A percentile compares a stretch with the other conserved stretches of the same genome.
These are phyloP conservation scores for Annulohypoxylon maeteangense DNA, from an alignment of 495 filamentous ascomycete species.

Conservation along the genomic window DNA sequence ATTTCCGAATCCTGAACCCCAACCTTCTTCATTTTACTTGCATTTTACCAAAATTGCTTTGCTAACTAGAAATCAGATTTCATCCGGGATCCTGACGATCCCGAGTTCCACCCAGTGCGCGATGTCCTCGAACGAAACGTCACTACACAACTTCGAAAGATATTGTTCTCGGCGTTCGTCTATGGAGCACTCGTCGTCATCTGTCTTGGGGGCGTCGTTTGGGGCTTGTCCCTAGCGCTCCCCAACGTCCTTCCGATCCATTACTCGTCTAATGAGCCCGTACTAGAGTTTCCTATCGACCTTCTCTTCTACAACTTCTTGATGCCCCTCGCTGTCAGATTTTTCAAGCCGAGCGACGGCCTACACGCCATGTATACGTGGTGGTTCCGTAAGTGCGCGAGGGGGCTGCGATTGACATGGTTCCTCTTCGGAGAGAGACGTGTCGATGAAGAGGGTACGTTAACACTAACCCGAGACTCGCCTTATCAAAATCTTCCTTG, in stretches of 20 bases:
- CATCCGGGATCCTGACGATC: conserved; percentile 97
- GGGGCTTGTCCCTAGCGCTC: conserved; percentile 77
- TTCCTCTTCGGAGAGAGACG: conserved; percentile 90
- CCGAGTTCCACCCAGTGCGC: conserved; percentile 96
- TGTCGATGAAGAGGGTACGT: conserved; percentile 81
- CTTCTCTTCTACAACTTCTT: conserved; percentile 96
- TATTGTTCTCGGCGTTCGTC: conserved; percentile 92
- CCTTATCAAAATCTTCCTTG: conserved; percentile 39
- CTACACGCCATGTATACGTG: conserved; percentile 88
- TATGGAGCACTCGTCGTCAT: conserved; percentile 93
- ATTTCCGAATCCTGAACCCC: background rate
- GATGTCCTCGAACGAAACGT: conserved; percentile 96
- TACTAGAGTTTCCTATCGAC: conserved; percentile 94
- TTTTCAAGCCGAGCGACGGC: conserved; percentile 84
- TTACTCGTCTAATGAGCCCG: conserved; percentile 89
- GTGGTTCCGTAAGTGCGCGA: conserved; percentile 94
- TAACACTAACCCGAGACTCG: conserved; percentile 46
- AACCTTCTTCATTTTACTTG: too few relatives aligned
- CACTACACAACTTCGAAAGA: conserved; percentile 93
- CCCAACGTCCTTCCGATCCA: conserved; percentile 85
- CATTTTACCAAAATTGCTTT: background rate
- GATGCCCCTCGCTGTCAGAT: conserved; percentile 83
- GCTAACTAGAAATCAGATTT: conserved; percentile 72
- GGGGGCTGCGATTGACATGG: conserved; percentile 80
- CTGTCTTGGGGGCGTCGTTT: conserved; percentile 95